Base-by-base conservation (phyloP, 208 protist species). In the Acanthamoeba lenticulata region DNA sequence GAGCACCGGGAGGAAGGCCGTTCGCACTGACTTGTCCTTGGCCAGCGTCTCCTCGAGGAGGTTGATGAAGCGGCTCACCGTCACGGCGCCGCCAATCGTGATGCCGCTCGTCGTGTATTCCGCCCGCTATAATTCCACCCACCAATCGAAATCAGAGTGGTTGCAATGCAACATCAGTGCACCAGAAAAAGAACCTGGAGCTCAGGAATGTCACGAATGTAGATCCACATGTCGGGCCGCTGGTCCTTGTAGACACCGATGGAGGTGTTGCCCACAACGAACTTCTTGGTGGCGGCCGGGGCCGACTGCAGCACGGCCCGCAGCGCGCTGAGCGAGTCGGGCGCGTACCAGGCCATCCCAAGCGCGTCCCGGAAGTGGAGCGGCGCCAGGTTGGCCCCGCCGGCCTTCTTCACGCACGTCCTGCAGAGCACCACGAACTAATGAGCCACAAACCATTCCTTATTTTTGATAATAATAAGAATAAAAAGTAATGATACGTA, bases 221-320 rank as follows among this genome's bases (percentile, higher is more conserved):
- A 79, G 40, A 79, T 79, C 69, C 69, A 79, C 69, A 79, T 79
- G 69, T 79, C 69, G 40, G 69, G 69, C 38, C 36, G 27, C 24
- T 79, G 69, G 40, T 79, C 40, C 69, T 79, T 79, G 69, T 79
- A 79, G 13, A 79, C 40, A 5, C 52, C 52, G 52, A 60, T 60
- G 21, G 52, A 60, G 52, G 52, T 60, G 52, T 60, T 60, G 52
- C 52, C 52, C 21, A 60, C 52, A 5, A 60, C 52, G 40, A 79
- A 79, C 69, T 40, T 79, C 40, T 79, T 79, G 69, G 38, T 79
- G 69, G 40, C 38, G 17, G 69, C 34, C 1, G 69, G 69, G 17
- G 15, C 69, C 5, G 17, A 9, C 9, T 38, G 27, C 27, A 79
- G 34, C 52, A 60, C 21, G 21, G 0, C 0, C 52, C 6, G 52